Base-by-base conservation (phyloP, 371 early-diverging fungal genomes). In the Umbelopsis sp. region DNA sequence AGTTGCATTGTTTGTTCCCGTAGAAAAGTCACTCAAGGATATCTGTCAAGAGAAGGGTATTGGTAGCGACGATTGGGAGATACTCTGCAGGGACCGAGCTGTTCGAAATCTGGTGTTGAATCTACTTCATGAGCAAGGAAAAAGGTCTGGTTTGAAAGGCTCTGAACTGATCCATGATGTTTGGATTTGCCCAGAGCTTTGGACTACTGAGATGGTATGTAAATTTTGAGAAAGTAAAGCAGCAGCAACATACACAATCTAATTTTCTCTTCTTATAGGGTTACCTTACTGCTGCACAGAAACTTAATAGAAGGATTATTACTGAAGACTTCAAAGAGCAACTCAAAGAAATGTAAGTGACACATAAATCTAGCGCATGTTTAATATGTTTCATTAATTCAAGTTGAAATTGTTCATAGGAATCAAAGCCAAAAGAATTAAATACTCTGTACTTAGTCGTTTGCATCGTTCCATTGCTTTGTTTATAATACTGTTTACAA, bases 201-300 rank as follows among this genome's bases (percentile, higher is more conserved):
- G 97, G 96, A 94, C 96, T 4, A 86, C 94, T 1, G 92, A 97
- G 76, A 91, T 88, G 75, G 93, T 85, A 64, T 72, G 82, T 67
- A 41, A 79, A 53, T 67, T 63, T 38, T 3, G 8, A 16, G 5
- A 35, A 65, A 46, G n/a, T 18, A n/a, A 32, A 14, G 4, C 8
- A 6, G 25, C 2, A 45, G 7, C 12, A 38, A 65, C 35, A 44
- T n/a, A 41, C 35, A 48, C 37, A 65, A 1, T 41, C 41, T 41
- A 41, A 41, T 41, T 41, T 41, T 32, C 25, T 29, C 10, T 57
- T 66, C 63, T 41, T 63, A 16, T 78, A 83, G 79, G 84, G 87
- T 51, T 57, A 91, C 65, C 76, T 95, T 81, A 98, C 99, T 10
- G 96, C 98, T 14, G 95, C 97, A 14, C 92, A 92, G 78, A 99